Conservation (phyloP, 164 flowering plant species). For the Sedum album region DNA sequence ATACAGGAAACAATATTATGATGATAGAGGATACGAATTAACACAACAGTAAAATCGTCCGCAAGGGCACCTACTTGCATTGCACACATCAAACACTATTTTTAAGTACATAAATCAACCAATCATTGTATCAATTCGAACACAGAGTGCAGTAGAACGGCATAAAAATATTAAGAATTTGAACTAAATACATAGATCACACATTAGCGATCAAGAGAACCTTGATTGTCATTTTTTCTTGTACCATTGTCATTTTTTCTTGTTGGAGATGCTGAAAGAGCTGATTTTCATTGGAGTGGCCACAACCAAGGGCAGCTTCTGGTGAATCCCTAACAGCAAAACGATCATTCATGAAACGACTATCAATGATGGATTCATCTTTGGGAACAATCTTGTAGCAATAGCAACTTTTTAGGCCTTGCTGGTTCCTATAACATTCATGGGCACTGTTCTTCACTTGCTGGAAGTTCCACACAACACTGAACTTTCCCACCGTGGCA, state of each 20-base stretch:
- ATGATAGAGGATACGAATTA: too few species aligned
- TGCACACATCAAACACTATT: neutral
- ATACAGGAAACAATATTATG: too few species aligned
- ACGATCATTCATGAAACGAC: conserved; percentile 13
- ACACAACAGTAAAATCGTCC: too few species aligned
- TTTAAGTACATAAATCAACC: neutral
- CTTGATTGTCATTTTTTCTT: neutral
- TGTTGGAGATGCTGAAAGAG: conserved; percentile 36
- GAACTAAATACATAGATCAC: conserved; percentile 2
- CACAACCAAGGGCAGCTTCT: conserved; percentile 46
- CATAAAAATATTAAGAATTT: neutral
- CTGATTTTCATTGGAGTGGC: conserved; percentile 46
- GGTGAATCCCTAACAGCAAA: conserved; percentile 24
- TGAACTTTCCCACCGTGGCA: conserved; percentile 11
- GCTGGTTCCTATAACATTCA: conserved; percentile 8
- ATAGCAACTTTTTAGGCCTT: conserved; percentile 8
- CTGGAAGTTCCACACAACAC: conserved; percentile 10
- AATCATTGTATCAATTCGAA: neutral
- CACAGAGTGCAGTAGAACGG: neutral
- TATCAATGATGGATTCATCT: conserved; percentile 12
- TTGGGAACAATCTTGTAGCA: conserved; percentile 12
- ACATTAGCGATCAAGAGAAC: too few species aligned
- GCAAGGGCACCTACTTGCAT: too few species aligned
- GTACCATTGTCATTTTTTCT: too few species aligned
- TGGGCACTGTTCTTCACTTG: conserved; percentile 10